Evolutionary conservation across 2,329 filamentous ascomycete genomes (phyloP).

Genomic region (Penicillium paneum): DNA sequence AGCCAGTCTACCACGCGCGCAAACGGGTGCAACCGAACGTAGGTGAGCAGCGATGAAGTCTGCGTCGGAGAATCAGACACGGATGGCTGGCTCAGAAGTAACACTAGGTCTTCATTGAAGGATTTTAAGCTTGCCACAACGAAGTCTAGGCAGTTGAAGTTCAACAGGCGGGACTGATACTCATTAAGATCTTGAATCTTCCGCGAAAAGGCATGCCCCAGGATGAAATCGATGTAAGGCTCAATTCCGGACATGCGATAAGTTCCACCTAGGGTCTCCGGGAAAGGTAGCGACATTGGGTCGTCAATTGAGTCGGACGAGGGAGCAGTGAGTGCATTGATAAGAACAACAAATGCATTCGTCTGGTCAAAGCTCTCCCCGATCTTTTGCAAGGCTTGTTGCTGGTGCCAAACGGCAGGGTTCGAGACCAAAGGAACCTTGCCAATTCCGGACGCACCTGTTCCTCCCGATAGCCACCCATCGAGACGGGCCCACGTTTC

Average conservation of each 20-base stretch:
- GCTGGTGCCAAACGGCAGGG: constrained; percentile 45
- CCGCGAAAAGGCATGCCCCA: constrained; percentile 72
- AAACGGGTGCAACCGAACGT: constrained; percentile 87
- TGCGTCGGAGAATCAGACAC: constrained; percentile 70
- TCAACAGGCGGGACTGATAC: constrained; percentile 68
- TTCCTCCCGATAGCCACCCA: constrained; percentile 66
- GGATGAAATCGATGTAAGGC: constrained; percentile 84
- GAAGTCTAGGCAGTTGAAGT: constrained; percentile 79
- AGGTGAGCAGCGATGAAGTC: constrained; percentile 72
- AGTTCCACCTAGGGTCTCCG: constrained; percentile 74
- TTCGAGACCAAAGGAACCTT: constrained; percentile 45
- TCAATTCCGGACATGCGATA: constrained; percentile 84
- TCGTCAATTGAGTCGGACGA: constrained; percentile 47
- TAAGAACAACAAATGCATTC: constrained; percentile 74
- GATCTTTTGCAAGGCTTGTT: constrained; percentile 69
- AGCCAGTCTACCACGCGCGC: constrained; percentile 96
- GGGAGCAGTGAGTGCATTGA: constrained; percentile 69
- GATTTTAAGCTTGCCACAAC: constrained; percentile 72
- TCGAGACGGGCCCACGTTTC: constrained; percentile 80
- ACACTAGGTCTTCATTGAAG: constrained; percentile 91
- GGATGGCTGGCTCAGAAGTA: constrained; percentile 75
- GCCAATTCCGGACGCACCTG: constrained; percentile 44
- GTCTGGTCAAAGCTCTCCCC: constrained; percentile 79
- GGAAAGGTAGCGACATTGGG: constrained; percentile 77
- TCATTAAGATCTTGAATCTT: constrained; percentile 65